Evolutionary conservation across 2,329 filamentous ascomycete genomes (phyloP).

Genomic region (Annulohypoxylon truncatum): DNA sequence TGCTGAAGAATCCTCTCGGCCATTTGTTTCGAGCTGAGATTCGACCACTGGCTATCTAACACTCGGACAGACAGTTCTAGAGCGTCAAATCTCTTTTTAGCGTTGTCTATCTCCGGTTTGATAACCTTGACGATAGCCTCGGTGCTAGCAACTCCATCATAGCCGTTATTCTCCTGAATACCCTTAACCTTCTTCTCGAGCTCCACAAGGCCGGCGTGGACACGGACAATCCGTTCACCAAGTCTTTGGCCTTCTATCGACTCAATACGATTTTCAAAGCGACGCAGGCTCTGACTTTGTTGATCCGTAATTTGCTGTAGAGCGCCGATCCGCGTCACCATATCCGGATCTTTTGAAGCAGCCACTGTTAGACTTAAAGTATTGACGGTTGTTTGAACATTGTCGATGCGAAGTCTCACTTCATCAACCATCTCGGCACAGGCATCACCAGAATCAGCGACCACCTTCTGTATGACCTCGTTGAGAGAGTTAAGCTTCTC

Average conservation of each 20-base stretch:
- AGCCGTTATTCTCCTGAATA: slow-evolving; percentile 10
- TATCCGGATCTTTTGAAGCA: slow-evolving; percentile 3
- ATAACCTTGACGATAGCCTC: slow-evolving; percentile 34
- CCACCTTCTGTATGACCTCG: slow-evolving; percentile 6
- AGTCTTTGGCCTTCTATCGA: slow-evolving; percentile 24
- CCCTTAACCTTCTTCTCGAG: slow-evolving; percentile 17
- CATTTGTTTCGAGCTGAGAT: slow-evolving; percentile 58
- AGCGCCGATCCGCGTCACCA: background rate
- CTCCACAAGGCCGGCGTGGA: slow-evolving; percentile 13
- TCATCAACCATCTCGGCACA: slow-evolving; percentile 39
- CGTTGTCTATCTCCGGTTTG: slow-evolving; percentile 44
- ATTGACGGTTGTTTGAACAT: slow-evolving; percentile 8
- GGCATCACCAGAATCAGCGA: slow-evolving; percentile 25
- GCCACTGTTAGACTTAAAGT: background rate
- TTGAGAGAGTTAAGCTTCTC: slow-evolving; percentile 16
- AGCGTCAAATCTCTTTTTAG: slow-evolving; percentile 48
- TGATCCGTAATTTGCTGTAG: slow-evolving; percentile 19
- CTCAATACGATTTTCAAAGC: slow-evolving; percentile 11
- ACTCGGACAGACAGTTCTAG: slow-evolving; percentile 53
- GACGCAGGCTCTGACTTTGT: background rate
- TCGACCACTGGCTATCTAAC: slow-evolving; percentile 62
- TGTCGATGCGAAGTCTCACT: slow-evolving; percentile 5
- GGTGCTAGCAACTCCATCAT: background rate
- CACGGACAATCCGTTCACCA: background rate
- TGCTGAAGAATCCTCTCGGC: slow-evolving; percentile 55